phyloP scores from a whole-genome alignment of 164 flowering plant species.

The Tetracentron sinense region DNA sequence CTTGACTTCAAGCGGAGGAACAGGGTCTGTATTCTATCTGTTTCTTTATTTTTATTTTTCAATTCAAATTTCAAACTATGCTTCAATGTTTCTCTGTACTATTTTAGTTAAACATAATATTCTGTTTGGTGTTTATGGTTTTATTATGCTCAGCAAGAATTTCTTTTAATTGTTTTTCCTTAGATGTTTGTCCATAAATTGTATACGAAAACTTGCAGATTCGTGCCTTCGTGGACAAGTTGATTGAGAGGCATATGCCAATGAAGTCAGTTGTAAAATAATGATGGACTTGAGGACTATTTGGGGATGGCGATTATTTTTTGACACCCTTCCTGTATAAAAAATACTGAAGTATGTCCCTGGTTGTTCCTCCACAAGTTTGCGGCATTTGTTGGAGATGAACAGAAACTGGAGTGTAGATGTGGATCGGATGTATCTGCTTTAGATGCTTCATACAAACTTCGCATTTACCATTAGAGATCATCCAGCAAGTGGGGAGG shows the following conservation, averaged over 20 bases:
- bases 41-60: not conserved
- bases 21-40: constrained; percentile 45
- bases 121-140: no score
- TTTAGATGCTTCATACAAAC: not conserved
- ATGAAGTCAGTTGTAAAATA: constrained; percentile 42
- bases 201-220: constrained; percentile 51
- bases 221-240: constrained; percentile 88
- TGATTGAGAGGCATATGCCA: constrained; percentile 92
- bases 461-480: not conserved
- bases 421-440: constrained; percentile 3
- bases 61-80: not conserved
- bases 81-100: constrained; percentile 1
- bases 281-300: constrained; percentile 28
- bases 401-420: not conserved
- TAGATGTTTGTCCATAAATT: constrained; percentile 3
- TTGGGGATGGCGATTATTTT: constrained; percentile 7
- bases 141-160: no score
- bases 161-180: not conserved
- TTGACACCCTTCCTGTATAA: constrained; percentile 3
- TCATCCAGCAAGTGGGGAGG: constrained; percentile 8
- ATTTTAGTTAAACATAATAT: not conserved
- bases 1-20: constrained; percentile 92
- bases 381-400: constrained; percentile 9
- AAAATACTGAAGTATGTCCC: constrained; percentile 6
- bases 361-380: constrained; percentile 6